Conservation (phyloP, 495 filamentous ascomycete species). For the Hypoxylon perforatum region DNA sequence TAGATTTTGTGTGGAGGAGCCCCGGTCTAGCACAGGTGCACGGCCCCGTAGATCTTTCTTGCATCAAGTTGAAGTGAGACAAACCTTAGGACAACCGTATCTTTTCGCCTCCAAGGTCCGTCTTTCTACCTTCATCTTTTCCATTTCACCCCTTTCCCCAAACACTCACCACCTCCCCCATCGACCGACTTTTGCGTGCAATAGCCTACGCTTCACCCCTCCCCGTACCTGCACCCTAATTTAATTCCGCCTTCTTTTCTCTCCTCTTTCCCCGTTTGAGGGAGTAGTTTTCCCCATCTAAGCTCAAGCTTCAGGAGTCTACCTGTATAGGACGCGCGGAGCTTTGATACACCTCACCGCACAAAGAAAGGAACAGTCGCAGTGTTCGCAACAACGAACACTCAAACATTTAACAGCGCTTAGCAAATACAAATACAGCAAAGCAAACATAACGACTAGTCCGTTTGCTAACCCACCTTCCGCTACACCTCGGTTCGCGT, state of each 20-base stretch:
- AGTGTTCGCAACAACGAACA: too few relatives aligned
- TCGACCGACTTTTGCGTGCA: not conserved
- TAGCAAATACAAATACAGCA: too few relatives aligned
- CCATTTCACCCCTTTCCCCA: constrained; percentile 11
- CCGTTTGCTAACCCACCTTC: too few relatives aligned
- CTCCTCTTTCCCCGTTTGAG: not conserved
- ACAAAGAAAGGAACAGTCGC: too few relatives aligned
- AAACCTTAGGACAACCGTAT: constrained; percentile 20
- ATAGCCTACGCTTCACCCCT: constrained; percentile 2
- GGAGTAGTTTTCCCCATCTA: constrained; percentile 7
- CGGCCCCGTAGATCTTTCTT: constrained; percentile 34
- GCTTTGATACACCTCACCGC: too few relatives aligned
- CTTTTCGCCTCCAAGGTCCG: constrained; percentile 14
- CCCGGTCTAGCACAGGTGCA: not conserved
- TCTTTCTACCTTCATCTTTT: constrained; percentile 25
- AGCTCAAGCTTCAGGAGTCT: not conserved
- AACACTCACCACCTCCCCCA: constrained; percentile 8
- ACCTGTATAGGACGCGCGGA: too few relatives aligned
- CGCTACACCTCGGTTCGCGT: too few relatives aligned
- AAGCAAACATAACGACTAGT: too few relatives aligned
- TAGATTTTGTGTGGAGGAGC: constrained; percentile 37
- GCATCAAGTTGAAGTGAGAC: constrained; percentile 27
- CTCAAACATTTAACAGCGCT: too few relatives aligned
- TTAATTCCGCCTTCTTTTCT: constrained; percentile 10
- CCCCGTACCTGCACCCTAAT: constrained; percentile 1